phyloP scores from a whole-genome alignment of 768 basidiomycete species.

The Solioccasus polychromus region DNA sequence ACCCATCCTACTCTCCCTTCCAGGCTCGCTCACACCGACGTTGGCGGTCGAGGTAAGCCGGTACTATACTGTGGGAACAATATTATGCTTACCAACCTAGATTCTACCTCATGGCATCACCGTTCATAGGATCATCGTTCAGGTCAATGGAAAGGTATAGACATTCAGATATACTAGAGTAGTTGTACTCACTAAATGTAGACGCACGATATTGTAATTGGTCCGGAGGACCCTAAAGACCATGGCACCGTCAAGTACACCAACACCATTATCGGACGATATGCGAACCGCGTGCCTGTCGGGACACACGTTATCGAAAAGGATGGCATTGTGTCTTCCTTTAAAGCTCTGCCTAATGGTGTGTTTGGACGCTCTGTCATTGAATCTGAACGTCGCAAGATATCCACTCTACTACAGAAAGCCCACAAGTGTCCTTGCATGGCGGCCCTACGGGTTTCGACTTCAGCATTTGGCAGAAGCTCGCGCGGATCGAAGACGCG shows the following conservation, averaged over 20 bases:
- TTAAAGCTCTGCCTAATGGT: constrained; percentile 44
- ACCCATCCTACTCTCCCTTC: constrained; percentile 53
- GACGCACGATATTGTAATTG: constrained; percentile 77
- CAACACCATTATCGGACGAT: constrained; percentile 71
- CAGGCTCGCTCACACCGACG: constrained; percentile 48
- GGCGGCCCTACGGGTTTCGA: constrained; percentile 71
- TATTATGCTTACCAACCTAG: constrained; percentile 30
- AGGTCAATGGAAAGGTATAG: constrained; percentile 61
- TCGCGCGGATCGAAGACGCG: constrained; percentile 37
- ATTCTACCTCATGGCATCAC: constrained; percentile 67
- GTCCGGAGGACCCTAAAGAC: constrained; percentile 60
- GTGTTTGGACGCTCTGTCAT: background rate
- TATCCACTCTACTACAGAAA: constrained; percentile 40
- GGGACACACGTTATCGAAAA: constrained; percentile 51
- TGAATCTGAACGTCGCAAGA: background rate
- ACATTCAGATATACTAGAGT: no score
- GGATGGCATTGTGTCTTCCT: constrained; percentile 46
- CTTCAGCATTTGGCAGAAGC: constrained; percentile 47
- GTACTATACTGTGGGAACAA: constrained; percentile 6
- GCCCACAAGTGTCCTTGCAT: constrained; percentile 60
- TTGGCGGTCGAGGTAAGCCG: constrained; percentile 60
- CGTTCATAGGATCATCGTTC: constrained; percentile 63
- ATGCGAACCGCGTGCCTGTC: constrained; percentile 70
- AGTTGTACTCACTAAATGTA: no score
- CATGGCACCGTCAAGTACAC: constrained; percentile 65